Percentiles rank a stretch among this genome's conserved stretches.
Evolutionary conservation across 2,329 filamentous ascomycete species (phyloP).

Genomic region (Scedosporium apiospermum): DNA sequence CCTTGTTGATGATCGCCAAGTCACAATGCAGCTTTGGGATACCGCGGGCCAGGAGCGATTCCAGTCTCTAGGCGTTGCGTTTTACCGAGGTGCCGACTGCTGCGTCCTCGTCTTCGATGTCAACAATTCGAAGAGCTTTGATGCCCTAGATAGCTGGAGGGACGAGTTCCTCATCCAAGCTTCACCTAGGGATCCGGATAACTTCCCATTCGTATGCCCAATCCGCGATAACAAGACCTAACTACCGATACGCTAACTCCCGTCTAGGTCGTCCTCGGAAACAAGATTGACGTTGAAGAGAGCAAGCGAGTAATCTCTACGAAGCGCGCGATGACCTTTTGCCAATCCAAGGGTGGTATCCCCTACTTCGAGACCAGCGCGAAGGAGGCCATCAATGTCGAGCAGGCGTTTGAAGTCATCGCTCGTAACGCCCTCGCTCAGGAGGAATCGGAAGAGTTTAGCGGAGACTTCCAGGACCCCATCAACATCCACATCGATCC

Average conservation of each 20-base stretch:
- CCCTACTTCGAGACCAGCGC: conserved; percentile 99
- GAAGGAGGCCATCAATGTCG: conserved; percentile 97
- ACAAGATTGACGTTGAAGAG: conserved; percentile 98
- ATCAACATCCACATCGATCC: conserved; percentile 98
- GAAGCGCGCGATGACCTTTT: conserved; percentile 95
- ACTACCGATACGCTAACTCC: background rate
- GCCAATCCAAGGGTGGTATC: conserved; percentile 92
- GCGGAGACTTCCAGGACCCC: conserved; percentile 91
- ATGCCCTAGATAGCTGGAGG: conserved; percentile 95
- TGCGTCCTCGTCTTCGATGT: conserved; percentile 97
- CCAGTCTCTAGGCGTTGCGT: conserved; percentile 92
- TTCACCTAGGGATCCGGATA: conserved; percentile 90
- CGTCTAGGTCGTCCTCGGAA: conserved; percentile 77
- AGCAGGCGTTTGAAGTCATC: conserved; percentile 84
- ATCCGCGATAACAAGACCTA: background rate
- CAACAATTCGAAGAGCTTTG: conserved; percentile 98
- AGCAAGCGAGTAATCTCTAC: conserved; percentile 94
- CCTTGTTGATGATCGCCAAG: conserved; percentile 88
- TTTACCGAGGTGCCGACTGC: conserved; percentile 96
- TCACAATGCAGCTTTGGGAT: conserved; percentile 99
- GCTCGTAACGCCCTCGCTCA: conserved; percentile 90
- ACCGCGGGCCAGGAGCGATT: conserved; percentile 96
- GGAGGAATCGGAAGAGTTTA: conserved; percentile 97
- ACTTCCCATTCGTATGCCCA: conserved; percentile 82
- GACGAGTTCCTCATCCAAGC: conserved; percentile 98